Evolutionary conservation across 371 early-diverging fungal species (phyloP), one percentile per base, ranked within the genome.

Genomic region (Mucor irregularis): DNA sequence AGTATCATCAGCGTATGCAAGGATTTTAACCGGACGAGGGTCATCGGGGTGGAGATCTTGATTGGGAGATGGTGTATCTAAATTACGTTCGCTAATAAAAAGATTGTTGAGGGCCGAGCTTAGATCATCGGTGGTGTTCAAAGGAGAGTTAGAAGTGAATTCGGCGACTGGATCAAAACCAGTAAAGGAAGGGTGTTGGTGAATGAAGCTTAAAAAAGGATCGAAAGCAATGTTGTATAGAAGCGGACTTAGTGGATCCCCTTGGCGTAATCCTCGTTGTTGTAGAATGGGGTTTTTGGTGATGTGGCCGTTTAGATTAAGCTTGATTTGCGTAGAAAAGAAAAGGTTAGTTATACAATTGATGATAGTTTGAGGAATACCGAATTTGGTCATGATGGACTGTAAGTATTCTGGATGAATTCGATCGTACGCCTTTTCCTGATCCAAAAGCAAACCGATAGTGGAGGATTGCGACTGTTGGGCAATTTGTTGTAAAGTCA

Each of bases 371-470:
- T 16, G 4, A 25, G 63, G 58, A 33, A 60, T 44, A 46, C 43
- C 57, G 29, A 60, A 60, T 5, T 13, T 13, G 1, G 6, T 5
- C 38, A 63, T 38, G 5, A 53, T 46, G 1, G 8, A 0, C 0
- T 8, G 1, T 7, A 69, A 49, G 31, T 64, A 64, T 5, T 35
- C 44, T 10, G 62, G 70, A 31, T 65, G 63, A 8, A 65, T 37
- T 0, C 65, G 42, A 28, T 64, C 56, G 40, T 54, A 55, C 14
- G 50, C 43, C 11, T 43, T 42, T 11, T 39, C 5, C 7, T 39
- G 39, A 19, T 39, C 5, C 5, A 21, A 8, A 17, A 39, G 16
- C 4, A 39, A 6, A 21, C 19, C 22, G 10, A 42, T 21, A 10
- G 22, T 10, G 6, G 24, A 25, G 3, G 19, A 22, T 6, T 11